Evolutionary conservation across 2,329 filamentous ascomycete species (phyloP).

Genomic region (Elsinoe australis): DNA sequence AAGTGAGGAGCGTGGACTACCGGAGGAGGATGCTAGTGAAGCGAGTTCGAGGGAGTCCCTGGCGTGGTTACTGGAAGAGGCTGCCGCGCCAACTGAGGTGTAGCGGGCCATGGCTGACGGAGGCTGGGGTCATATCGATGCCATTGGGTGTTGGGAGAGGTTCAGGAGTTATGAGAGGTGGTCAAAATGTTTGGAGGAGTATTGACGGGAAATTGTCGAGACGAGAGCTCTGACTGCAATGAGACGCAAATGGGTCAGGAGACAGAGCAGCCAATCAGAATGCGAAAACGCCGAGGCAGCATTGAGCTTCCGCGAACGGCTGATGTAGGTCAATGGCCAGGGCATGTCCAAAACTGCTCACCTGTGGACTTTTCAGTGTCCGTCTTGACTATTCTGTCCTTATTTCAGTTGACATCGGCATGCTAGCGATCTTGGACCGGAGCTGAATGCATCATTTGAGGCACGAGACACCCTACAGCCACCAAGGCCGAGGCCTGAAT

Average conservation of each 20-base stretch:
- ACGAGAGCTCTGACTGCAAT: background rate
- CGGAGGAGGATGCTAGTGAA: slow-evolving; percentile 80
- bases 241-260: background rate
- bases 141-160: background rate
- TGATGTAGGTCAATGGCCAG: no score
- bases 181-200: no score
- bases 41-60: slow-evolving; percentile 96
- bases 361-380: no score
- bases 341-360: no score
- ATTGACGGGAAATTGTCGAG: no score
- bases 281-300: background rate
- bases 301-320: no score
- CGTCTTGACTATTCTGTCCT: background rate
- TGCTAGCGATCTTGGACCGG: no score
- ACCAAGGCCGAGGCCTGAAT: background rate
- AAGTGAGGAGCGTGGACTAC: slow-evolving; percentile 56
- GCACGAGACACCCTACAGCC: background rate
- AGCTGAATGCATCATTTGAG: no score
- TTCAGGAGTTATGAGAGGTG: no score
- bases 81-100: slow-evolving; percentile 1
- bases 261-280: background rate
- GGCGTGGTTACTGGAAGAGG: slow-evolving; percentile 31
- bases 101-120: slow-evolving; percentile 3
- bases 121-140: background rate
- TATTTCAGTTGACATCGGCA: background rate